These are phyloP conservation scores for Pisolithus sp. DNA, from an alignment of 768 basidiomycete genomes.

Conservation along the genomic window DNA sequence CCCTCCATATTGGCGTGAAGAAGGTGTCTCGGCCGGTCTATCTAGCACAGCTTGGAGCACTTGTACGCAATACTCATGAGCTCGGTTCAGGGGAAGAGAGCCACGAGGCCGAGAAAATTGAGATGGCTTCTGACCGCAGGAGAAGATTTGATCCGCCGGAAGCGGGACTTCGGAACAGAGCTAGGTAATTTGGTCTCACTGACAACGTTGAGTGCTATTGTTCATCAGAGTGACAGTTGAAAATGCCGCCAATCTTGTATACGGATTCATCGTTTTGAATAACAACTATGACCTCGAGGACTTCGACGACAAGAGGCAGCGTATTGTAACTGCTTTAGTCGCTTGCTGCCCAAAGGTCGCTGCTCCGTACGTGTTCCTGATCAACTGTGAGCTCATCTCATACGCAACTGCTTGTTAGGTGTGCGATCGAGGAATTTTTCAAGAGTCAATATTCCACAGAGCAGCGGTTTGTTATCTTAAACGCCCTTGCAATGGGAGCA, in stretches of 20 bases:
- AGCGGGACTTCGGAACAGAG: conserved; percentile 80
- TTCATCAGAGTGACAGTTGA: conserved; percentile 53
- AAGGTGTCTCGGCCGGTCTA: conserved; percentile 84
- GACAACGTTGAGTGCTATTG: not conserved
- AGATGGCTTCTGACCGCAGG: conserved; percentile 76
- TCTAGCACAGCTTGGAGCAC: conserved; percentile 72
- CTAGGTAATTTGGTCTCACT: conserved; percentile 45
- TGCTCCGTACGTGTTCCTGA: conserved; percentile 59
- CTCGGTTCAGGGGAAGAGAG: conserved; percentile 47
- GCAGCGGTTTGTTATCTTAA: conserved; percentile 81
- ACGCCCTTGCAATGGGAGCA: conserved; percentile 80
- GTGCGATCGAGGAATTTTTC: conserved; percentile 89
- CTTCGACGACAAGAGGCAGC: conserved; percentile 74
- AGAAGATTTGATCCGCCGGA: conserved; percentile 79
- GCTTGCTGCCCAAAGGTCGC: conserved; percentile 70
- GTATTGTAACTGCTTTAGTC: conserved; percentile 72
- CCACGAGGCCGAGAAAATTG: conserved; percentile 67
- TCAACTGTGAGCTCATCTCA: not conserved
- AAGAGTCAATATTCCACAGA: conserved; percentile 84
- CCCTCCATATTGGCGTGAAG: conserved; percentile 60
- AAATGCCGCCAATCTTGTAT: conserved; percentile 77
- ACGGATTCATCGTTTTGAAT: conserved; percentile 66
- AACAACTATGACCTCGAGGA: conserved; percentile 79
- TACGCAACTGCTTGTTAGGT: conserved; percentile 37
- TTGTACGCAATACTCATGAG: conserved; percentile 60